A percentile compares a stretch with the other conserved stretches of the same genome.
phyloP scores from a whole-genome alignment of 2,329 filamentous ascomycete species.

The Monosporascus sp. region DNA sequence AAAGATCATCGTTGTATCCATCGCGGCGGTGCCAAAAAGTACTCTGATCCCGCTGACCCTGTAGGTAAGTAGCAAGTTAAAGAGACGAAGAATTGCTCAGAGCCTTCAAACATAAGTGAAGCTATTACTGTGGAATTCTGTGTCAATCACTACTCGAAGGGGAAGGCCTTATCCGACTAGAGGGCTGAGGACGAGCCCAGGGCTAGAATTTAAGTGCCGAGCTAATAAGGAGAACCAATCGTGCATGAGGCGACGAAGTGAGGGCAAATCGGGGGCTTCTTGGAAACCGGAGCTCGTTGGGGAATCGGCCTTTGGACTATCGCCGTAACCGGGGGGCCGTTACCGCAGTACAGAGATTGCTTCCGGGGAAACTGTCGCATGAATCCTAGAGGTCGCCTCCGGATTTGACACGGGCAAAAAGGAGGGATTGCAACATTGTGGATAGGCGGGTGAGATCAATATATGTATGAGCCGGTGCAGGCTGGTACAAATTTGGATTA shows the following conservation, averaged over 20 bases:
- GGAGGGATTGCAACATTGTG: neutral
- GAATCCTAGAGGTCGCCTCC: neutral
- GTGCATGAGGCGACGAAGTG: neutral
- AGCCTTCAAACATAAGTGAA: neutral
- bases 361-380: neutral
- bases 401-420: neutral
- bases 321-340: neutral
- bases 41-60: neutral
- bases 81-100: too few relatives aligned
- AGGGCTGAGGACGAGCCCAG: neutral
- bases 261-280: neutral
- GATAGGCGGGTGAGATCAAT: neutral
- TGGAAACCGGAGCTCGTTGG: neutral
- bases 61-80: neutral
- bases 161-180: neutral
- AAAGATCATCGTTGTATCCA: neutral
- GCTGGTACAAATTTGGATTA: neutral
- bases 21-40: neutral
- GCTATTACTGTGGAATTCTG: too few relatives aligned
- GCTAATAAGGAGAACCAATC: neutral
- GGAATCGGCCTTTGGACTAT: neutral
- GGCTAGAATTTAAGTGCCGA: neutral
- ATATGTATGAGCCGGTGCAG: neutral
- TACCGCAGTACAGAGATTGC: neutral
- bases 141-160: neutral